Evolutionary conservation across 2,329 filamentous ascomycete genomes (phyloP).

Genomic region (Exophiala aquamarina): DNA sequence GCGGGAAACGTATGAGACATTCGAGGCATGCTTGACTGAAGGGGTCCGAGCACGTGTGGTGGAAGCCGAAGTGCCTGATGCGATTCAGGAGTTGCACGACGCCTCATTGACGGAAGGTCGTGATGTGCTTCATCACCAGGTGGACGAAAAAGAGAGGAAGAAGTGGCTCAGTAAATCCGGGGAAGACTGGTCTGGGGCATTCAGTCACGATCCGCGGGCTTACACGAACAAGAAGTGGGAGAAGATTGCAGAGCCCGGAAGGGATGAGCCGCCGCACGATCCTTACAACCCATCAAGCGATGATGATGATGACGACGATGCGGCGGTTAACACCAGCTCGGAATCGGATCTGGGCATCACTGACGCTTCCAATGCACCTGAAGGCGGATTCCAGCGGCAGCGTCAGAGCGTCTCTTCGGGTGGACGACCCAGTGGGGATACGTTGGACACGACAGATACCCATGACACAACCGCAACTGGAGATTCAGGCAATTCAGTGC

Average conservation of each 20-base stretch:
- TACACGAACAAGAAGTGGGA: constrained; percentile 55
- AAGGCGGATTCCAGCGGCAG: constrained; percentile 24
- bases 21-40: constrained; percentile 88
- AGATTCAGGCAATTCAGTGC: constrained; percentile 16
- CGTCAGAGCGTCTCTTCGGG: constrained; percentile 30
- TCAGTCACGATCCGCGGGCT: constrained; percentile 71
- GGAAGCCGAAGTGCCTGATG: constrained; percentile 68
- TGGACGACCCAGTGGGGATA: constrained; percentile 32
- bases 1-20: constrained; percentile 89
- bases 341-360: constrained; percentile 59
- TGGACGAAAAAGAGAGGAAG: constrained; percentile 66
- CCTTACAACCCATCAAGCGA: constrained; percentile 50
- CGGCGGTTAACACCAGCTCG: constrained; percentile 31
- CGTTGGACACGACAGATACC: constrained; percentile 44
- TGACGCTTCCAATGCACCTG: constrained; percentile 47
- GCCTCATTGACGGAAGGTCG: constrained; percentile 75
- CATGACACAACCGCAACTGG: constrained; percentile 26
- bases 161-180: constrained; percentile 79
- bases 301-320: constrained; percentile 29
- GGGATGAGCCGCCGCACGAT: constrained; percentile 53
- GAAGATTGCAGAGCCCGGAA: constrained; percentile 58
- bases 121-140: constrained; percentile 73
- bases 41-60: constrained; percentile 76
- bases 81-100: constrained; percentile 75
- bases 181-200: constrained; percentile 83